These are phyloP conservation scores for Lasiodiplodia hormozganensis DNA, from an alignment of 2,329 filamentous ascomycete species.

Conservation along the genomic window DNA sequence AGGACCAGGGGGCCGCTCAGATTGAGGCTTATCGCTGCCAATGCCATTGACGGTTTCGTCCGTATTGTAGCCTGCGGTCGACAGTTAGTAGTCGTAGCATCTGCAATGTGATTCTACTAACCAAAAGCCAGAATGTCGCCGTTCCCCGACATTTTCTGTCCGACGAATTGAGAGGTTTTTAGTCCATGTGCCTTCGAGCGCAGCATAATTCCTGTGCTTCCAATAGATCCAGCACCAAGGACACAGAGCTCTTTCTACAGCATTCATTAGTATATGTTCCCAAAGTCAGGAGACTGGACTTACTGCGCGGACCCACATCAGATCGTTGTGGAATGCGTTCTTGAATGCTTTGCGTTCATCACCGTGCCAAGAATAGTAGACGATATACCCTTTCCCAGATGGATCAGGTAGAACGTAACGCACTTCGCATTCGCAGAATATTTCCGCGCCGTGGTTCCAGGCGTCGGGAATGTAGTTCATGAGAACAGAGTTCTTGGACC, in stretches of 20 bases:
- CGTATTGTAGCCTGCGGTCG: conserved; percentile 61
- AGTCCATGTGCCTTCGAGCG: conserved; percentile 56
- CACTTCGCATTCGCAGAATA: conserved; percentile 74
- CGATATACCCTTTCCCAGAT: conserved; percentile 61
- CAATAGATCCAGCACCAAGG: conserved; percentile 69
- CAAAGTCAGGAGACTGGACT: background rate
- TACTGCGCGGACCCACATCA: conserved; percentile 70
- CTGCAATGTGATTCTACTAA: background rate
- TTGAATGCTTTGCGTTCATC: conserved; percentile 63
- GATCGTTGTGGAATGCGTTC: conserved; percentile 62
- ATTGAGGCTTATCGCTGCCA: conserved; percentile 57
- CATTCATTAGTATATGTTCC: background rate
- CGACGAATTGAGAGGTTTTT: conserved; percentile 61
- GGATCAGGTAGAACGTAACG: conserved; percentile 65
- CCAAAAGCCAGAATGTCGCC: conserved; percentile 70
- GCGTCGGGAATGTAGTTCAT: conserved; percentile 73
- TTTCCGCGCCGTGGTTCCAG: conserved; percentile 75
- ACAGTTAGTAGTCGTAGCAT: background rate
- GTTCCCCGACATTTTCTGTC: conserved; percentile 63
- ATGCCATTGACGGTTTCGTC: conserved; percentile 64
- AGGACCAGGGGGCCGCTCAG: conserved; percentile 64
- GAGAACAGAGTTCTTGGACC: conserved; percentile 70
- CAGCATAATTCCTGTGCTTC: conserved; percentile 65
- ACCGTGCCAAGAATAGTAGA: conserved; percentile 71
- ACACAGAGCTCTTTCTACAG: conserved; percentile 65